Conservation (phyloP, 2,329 filamentous ascomycete genomes). For the Zasmidium cellare region DNA sequence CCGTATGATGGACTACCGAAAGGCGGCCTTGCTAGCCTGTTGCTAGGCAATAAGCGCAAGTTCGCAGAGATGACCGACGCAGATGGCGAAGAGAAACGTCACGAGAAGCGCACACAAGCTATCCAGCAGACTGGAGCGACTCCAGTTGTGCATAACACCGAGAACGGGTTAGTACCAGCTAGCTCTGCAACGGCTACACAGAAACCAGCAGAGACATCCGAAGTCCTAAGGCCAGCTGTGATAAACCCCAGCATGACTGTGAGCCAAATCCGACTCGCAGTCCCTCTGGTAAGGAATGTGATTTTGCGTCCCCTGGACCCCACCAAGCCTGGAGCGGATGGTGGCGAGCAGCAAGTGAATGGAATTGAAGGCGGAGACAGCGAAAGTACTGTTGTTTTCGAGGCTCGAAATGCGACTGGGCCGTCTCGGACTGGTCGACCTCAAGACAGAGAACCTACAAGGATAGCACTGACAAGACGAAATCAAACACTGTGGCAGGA, state of each 20-base stretch:
- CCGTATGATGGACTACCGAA: constrained; percentile 91
- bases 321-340: constrained; percentile 49
- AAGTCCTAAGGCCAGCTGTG: constrained; percentile 84
- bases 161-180: constrained; percentile 76
- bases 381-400: constrained; percentile 68
- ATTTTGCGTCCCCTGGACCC: constrained; percentile 80
- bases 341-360: constrained; percentile 43
- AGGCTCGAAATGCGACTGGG: constrained; percentile 78
- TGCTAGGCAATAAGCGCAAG: constrained; percentile 93
- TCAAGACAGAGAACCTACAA: constrained; percentile 75
- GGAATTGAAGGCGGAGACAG: constrained; percentile 54
- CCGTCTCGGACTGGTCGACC: constrained; percentile 59
- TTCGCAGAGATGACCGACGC: constrained; percentile 71
- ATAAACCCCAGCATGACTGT: constrained; percentile 78
- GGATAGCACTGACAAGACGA: constrained; percentile 77
- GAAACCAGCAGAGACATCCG: constrained; percentile 57
- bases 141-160: constrained; percentile 72
- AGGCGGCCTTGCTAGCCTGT: constrained; percentile 79
- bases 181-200: constrained; percentile 58
- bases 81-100: constrained; percentile 69
- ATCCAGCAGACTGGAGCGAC: constrained; percentile 65
- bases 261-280: constrained; percentile 80
- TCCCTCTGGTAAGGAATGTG: constrained; percentile 80
- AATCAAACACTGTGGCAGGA: constrained; percentile 89
- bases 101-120: constrained; percentile 60